Base-by-base conservation (phyloP, 306 rosid genomes). In the Rubus parviflorus region DNA sequence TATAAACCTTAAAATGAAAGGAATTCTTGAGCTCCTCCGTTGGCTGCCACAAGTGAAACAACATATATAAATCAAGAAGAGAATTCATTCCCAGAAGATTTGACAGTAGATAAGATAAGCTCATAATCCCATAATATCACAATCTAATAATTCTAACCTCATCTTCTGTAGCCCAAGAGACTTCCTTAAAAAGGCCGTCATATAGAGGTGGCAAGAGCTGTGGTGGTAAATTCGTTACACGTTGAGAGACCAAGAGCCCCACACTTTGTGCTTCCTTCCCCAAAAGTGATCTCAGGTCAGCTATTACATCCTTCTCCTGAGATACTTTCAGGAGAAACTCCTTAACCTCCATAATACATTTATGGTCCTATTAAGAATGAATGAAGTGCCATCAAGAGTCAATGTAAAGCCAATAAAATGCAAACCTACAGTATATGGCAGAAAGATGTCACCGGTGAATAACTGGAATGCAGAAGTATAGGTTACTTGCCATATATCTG, bases 111-210 rank as follows among this genome's bases (percentile, higher is more conserved):
- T 22, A 73, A 30, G 48, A 56, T 58, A 70, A 70, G 81, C 73
- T 76, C 80, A 62, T 35, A 49, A 75, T 78, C 58, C 41, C 14
- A 64, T 53, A 79, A 69, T 68, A 77, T 68, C 40, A 15, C 68
- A 67, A 77, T 82, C 97, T 40, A 16, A 64, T 17, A 47, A 64
- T 64, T 17, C 48, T 87, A 81, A 95, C 97, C 94, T 95, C 99
- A 76, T 95, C 99, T 83, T 92, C 97, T 30, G 92, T 88, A 57
- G 97, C 97, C 99, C 97, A 91, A 0, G 84, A 87, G 56, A 95
- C 85, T 88, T 95, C 99, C 68, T 95, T 88, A 69, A 92, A 95
- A 56, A 95, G 97, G 52, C 88, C 92, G 67, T 83, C 91, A 69
- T 92, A 95, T 75, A 95, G 95, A 77, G 79, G 97, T 22, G 97